A percentile compares a stretch with the other conserved stretches of the same genome.
These are phyloP conservation scores for Circinella umbellata DNA, from an alignment of 371 early-diverging fungal species.

Conservation along the genomic window DNA sequence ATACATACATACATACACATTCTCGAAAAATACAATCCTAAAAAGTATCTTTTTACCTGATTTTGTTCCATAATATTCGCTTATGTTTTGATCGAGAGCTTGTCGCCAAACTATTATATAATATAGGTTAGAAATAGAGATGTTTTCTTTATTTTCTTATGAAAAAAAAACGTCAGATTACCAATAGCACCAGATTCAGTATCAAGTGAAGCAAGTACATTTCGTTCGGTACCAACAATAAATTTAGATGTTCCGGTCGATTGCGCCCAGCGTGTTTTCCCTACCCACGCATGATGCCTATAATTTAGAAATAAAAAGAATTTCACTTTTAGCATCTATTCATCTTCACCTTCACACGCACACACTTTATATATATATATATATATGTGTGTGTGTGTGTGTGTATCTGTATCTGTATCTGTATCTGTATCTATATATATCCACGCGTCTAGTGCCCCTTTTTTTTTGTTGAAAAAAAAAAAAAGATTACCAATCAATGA, in stretches of 20 bases:
- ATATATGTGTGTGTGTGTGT: too few relatives aligned
- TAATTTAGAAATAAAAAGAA: neutral
- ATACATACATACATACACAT: too few relatives aligned
- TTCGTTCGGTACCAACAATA: slow-evolving; percentile 63
- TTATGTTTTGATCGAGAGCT: slow-evolving; percentile 4
- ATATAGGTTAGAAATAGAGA: too few relatives aligned
- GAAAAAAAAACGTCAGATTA: slow-evolving; percentile 20
- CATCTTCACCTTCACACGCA: too few relatives aligned
- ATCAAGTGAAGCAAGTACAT: slow-evolving; percentile 63
- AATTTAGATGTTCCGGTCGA: slow-evolving; percentile 40
- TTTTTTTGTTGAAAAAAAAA: neutral
- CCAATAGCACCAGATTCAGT: slow-evolving; percentile 62
- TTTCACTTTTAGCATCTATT: too few relatives aligned
- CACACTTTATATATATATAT: too few relatives aligned
- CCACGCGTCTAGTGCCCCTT: too few relatives aligned
- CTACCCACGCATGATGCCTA: slow-evolving; percentile 72
- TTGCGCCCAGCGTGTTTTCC: slow-evolving; percentile 46
- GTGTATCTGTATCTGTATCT: too few relatives aligned
- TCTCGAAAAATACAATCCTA: too few relatives aligned
- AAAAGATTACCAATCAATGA: slow-evolving; percentile 29
- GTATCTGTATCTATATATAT: too few relatives aligned
- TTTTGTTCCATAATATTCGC: slow-evolving; percentile 8
- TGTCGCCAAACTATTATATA: slow-evolving; percentile 14
- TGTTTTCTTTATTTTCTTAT: too few relatives aligned
- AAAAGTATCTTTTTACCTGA: slow-evolving; percentile 1